Evolutionary conservation across 2,329 filamentous ascomycete genomes (phyloP).

Genomic region (Colletotrichum lini): DNA sequence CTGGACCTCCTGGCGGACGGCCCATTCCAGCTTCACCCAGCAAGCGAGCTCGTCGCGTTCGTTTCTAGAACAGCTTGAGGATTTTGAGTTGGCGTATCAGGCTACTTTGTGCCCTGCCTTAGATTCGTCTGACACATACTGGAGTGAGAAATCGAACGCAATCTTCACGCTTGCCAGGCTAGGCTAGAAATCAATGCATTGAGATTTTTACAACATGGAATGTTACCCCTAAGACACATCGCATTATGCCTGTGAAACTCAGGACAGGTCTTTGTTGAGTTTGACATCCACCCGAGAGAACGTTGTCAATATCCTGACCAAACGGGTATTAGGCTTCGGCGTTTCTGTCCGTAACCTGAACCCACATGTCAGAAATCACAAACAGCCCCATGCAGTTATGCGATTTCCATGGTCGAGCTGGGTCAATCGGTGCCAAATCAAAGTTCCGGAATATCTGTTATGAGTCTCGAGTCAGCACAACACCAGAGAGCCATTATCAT

Average conservation of each 20-base stretch:
- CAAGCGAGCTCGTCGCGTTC: slow-evolving; percentile 3
- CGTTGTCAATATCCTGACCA: background rate
- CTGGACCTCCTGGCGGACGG: slow-evolving; percentile 10
- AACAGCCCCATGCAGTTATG: slow-evolving; percentile 49
- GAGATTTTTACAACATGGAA: too few relatives aligned
- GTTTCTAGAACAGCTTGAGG: background rate
- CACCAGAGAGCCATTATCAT: too few relatives aligned
- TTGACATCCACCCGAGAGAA: too few relatives aligned
- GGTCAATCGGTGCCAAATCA: slow-evolving; percentile 48
- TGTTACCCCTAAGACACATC: too few relatives aligned
- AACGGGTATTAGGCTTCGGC: background rate
- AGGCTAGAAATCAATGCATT: background rate
- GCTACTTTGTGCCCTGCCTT: background rate
- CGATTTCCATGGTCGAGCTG: slow-evolving; percentile 47
- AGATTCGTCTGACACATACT: background rate
- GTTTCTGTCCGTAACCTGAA: slow-evolving; percentile 47
- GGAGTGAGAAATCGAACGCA: background rate
- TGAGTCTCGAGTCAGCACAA: background rate
- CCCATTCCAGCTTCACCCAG: slow-evolving; percentile 10
- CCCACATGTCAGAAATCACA: slow-evolving; percentile 52
- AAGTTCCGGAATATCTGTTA: slow-evolving; percentile 50
- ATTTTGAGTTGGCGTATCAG: background rate
- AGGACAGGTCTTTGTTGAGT: too few relatives aligned
- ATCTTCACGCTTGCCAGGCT: background rate
- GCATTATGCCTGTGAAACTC: too few relatives aligned